Evolutionary conservation across 2,329 filamentous ascomycete species (phyloP).

Genomic region (Hymenoscyphus scutula): DNA sequence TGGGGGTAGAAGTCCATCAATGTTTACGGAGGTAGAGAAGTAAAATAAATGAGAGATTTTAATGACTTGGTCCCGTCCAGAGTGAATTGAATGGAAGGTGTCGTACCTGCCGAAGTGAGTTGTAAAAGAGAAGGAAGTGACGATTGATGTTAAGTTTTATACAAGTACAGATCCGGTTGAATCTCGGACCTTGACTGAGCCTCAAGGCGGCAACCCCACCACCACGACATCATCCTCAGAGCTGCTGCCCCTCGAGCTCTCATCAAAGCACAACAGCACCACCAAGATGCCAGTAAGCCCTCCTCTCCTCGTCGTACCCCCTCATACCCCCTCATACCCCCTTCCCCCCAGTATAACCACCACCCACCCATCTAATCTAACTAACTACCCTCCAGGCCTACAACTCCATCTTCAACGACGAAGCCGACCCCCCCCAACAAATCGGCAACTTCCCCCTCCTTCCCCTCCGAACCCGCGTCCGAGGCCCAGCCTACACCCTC

Average conservation of each 20-base stretch:
- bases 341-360: no score
- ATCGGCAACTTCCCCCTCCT: constrained; percentile 93
- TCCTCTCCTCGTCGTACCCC: background rate
- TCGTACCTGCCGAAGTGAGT: background rate
- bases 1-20: no score
- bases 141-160: background rate
- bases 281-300: constrained; percentile 21
- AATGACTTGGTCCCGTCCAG: no score
- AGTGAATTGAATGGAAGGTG: no score
- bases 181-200: background rate
- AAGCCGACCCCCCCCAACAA: constrained; percentile 56
- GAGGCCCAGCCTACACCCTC: constrained; percentile 90
- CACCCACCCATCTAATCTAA: no score
- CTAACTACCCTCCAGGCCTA: constrained; percentile 65
- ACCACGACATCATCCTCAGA: constrained; percentile 4
- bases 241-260: background rate
- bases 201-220: constrained; percentile 1
- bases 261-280: constrained; percentile 2
- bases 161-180: background rate
- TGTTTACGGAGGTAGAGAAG: background rate
- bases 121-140: background rate
- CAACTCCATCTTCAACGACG: constrained; percentile 93
- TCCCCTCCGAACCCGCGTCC: constrained; percentile 89
- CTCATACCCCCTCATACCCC: background rate
- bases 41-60: no score